Evolutionary conservation across 2,329 filamentous ascomycete species (phyloP).

Genomic region (Pyricularia grisea): DNA sequence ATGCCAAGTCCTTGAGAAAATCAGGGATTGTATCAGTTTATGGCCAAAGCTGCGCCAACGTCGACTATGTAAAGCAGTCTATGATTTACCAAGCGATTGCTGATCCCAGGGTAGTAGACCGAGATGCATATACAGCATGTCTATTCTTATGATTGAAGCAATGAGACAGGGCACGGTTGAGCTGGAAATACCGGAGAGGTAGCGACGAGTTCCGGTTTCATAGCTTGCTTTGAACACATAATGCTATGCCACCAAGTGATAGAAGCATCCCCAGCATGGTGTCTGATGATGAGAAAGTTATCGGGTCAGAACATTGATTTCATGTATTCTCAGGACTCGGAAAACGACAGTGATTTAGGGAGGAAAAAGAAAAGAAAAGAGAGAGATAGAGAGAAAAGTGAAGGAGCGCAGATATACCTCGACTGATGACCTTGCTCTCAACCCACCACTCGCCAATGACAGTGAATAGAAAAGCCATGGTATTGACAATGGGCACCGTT

Average conservation of each 20-base stretch:
- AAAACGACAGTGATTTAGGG: not conserved
- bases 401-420: conserved; percentile 39
- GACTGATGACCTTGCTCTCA: conserved; percentile 80
- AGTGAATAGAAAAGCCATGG: conserved; percentile 89
- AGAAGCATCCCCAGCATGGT: conserved; percentile 76
- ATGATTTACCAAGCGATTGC: too few relatives aligned
- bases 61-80: too few relatives aligned
- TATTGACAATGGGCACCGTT: conserved; percentile 92
- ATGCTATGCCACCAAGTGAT: conserved; percentile 68
- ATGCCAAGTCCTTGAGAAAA: too few relatives aligned
- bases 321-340: not conserved
- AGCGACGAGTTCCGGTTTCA: not conserved
- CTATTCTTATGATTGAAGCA: too few relatives aligned
- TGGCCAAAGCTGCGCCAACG: too few relatives aligned
- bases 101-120: too few relatives aligned
- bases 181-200: not conserved
- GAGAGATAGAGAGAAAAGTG: not conserved
- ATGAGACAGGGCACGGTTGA: not conserved
- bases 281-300: conserved; percentile 37
- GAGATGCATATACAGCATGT: too few relatives aligned
- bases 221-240: conserved; percentile 67
- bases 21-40: too few relatives aligned
- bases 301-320: not conserved
- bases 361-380: not conserved
- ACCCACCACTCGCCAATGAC: conserved; percentile 93